Evolutionary conservation across 305 asterid genomes (phyloP).

Genomic region (Lippia alba): DNA sequence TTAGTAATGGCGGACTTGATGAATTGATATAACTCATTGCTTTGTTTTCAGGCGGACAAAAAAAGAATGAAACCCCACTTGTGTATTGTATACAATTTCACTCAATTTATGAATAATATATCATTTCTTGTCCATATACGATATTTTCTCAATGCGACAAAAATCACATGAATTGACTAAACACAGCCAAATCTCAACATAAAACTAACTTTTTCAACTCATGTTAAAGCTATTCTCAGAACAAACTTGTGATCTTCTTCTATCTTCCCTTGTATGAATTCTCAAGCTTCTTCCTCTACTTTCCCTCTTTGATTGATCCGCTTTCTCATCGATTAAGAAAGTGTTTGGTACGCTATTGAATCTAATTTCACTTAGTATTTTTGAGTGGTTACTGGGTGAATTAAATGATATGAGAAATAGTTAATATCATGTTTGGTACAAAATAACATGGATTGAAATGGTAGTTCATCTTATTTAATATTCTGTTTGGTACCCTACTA

Average conservation of each 20-base stretch:
- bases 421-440: too few species aligned
- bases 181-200: neutral
- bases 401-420: too few species aligned
- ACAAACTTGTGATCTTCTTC: slow-evolving; percentile 34
- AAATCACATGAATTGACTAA: neutral
- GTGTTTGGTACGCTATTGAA: too few species aligned
- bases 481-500: too few species aligned
- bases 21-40: too few species aligned
- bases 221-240: slow-evolving; percentile 31
- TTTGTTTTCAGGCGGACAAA: too few species aligned
- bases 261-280: slow-evolving; percentile 41
- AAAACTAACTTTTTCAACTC: slow-evolving; percentile 20
- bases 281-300: slow-evolving; percentile 64
- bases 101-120: slow-evolving; percentile 1
- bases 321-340: slow-evolving; percentile 71
- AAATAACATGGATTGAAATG: too few species aligned
- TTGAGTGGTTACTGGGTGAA: too few species aligned
- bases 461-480: too few species aligned
- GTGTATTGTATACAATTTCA: slow-evolving; percentile 35
- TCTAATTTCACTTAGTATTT: too few species aligned
- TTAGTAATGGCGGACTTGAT: too few species aligned
- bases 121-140: slow-evolving; percentile 18
- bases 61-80: neutral
- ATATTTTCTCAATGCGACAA: slow-evolving; percentile 3
- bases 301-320: slow-evolving; percentile 51